Conservation (phyloP, 2,329 filamentous ascomycete species). For the Tolypocladium pustulatum region DNA sequence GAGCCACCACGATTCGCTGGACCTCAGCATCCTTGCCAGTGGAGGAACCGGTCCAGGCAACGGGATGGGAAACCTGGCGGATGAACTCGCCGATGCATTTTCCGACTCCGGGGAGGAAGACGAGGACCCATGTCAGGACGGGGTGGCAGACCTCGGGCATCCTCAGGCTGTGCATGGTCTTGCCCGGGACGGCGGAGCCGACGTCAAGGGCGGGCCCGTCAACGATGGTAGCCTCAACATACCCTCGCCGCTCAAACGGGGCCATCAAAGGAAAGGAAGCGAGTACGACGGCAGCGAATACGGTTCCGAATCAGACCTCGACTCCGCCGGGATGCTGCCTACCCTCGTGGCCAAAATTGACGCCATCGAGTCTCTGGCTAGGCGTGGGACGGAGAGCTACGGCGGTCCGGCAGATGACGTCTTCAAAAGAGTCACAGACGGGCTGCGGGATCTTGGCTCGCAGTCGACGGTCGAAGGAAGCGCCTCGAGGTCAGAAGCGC, state of each 20-base stretch:
- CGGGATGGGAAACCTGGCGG: slow-evolving; percentile 67
- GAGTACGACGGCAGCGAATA: slow-evolving; percentile 67
- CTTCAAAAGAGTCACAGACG: slow-evolving; percentile 56
- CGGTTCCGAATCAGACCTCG: slow-evolving; percentile 61
- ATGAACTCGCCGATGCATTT: slow-evolving; percentile 68
- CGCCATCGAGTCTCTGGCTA: slow-evolving; percentile 59
- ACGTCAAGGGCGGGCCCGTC: slow-evolving; percentile 10
- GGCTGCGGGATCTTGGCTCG: slow-evolving; percentile 61
- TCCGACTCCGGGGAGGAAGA: slow-evolving; percentile 56
- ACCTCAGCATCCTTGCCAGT: slow-evolving; percentile 33
- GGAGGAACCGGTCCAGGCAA: slow-evolving; percentile 33
- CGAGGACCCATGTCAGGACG: slow-evolving; percentile 39
- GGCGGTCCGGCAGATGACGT: slow-evolving; percentile 56
- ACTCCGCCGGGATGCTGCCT: slow-evolving; percentile 55
- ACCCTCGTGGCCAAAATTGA: slow-evolving; percentile 61
- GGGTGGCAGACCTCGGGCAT: slow-evolving; percentile 16
- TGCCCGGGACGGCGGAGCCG: slow-evolving; percentile 1
- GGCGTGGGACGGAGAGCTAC: slow-evolving; percentile 55
- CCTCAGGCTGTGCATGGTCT: neutral
- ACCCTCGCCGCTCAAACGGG: slow-evolving; percentile 30
- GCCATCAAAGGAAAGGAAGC: slow-evolving; percentile 42
- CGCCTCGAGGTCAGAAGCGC: slow-evolving; percentile 50
- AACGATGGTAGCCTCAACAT: slow-evolving; percentile 31
- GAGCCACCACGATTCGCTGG: slow-evolving; percentile 36
- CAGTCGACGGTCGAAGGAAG: slow-evolving; percentile 64